A percentile compares a stretch with the other conserved stretches of the same genome.
phyloP scores from a whole-genome alignment of 139 green algal species.

The Edaphochlamys debaryana region DNA sequence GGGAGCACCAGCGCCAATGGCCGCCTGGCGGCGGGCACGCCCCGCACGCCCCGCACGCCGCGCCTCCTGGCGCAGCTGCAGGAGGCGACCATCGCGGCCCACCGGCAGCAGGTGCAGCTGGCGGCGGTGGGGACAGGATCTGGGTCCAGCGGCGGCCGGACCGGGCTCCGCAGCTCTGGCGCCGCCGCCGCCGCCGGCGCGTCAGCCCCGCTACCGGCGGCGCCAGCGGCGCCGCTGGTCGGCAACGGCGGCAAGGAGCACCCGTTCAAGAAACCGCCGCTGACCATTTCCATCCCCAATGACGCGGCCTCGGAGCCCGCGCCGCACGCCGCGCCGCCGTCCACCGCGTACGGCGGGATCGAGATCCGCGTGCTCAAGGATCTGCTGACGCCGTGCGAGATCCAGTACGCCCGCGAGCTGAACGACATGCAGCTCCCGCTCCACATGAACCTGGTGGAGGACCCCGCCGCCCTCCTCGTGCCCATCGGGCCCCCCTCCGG shows the following conservation, averaged over 20 bases:
- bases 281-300: conserved; percentile 52
- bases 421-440: conserved; percentile 50
- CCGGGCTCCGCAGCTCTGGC: too few species aligned
- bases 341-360: conserved; percentile 12
- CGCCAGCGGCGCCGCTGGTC: too few species aligned
- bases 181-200: too few species aligned
- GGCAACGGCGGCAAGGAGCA: background rate
- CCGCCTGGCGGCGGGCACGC: background rate
- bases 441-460: conserved; percentile 32
- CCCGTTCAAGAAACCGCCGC: conserved; percentile 37
- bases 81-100: background rate
- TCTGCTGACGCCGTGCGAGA: conserved; percentile 42
- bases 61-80: conserved; percentile 9
- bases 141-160: too few species aligned
- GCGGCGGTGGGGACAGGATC: background rate
- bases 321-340: background rate
- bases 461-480: background rate
- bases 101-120: background rate
- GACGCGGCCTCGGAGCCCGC: conserved; percentile 35
- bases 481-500: too few species aligned
- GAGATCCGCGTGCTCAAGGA: conserved; percentile 41
- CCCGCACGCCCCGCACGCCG: background rate
- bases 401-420: conserved; percentile 47
- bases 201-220: too few species aligned
- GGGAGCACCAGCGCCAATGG: background rate